phyloP scores from a whole-genome alignment of 331 rosid genomes.

The Erythrophleum ivorense region DNA sequence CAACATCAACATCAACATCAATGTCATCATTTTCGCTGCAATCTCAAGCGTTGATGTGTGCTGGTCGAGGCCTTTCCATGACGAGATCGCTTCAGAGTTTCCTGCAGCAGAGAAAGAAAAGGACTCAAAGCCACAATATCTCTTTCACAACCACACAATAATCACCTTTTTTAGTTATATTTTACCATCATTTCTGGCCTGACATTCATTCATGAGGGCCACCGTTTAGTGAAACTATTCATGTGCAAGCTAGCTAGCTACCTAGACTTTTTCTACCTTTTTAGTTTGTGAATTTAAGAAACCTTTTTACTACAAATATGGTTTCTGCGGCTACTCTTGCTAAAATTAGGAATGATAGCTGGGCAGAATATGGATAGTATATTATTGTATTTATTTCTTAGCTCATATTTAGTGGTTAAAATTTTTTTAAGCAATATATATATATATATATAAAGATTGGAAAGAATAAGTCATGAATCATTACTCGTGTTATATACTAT shows the following conservation, averaged over 20 bases:
- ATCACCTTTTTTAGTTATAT: not conserved
- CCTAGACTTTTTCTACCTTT: not conserved
- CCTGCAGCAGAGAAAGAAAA: slow-evolving; percentile 58
- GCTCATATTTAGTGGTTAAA: no score
- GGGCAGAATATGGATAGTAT: no score
- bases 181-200: not conserved
- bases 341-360: no score
- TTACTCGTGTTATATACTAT: no score
- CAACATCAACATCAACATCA: not conserved
- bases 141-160: slow-evolving; percentile 13
- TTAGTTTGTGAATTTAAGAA: not conserved
- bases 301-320: not conserved
- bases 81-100: slow-evolving; percentile 58
- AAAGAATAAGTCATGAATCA: no score
- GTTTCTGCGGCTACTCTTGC: not conserved
- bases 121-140: slow-evolving; percentile 38
- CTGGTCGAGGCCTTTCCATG: slow-evolving; percentile 43
- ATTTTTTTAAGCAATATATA: no score
- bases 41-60: slow-evolving; percentile 39
- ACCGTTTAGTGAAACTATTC: not conserved
- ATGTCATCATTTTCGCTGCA: slow-evolving; percentile 34
- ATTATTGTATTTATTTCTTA: no score
- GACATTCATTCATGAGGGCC: not conserved
- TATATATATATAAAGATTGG: no score
- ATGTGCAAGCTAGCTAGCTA: not conserved